Evolutionary conservation across 176 grass and related monocot species (phyloP), one percentile per base, ranked within the genome.

Genomic region (Saccharum spontaneum): DNA sequence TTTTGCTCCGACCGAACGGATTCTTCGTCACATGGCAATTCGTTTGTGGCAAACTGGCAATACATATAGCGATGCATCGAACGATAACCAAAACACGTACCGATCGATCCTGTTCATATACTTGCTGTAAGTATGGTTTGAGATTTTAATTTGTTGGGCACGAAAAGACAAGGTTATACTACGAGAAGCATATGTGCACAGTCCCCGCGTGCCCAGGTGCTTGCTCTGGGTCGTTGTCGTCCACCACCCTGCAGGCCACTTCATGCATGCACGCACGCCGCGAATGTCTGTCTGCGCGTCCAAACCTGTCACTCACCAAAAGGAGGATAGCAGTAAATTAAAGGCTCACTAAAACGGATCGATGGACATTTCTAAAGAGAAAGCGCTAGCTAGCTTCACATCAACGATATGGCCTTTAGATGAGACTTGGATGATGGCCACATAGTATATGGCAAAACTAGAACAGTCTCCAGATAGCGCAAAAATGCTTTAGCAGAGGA

Each of bases 231-330:
- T 89, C 82, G 4, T 80, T 80, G 81, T 84, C 76, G 49, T 49
- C 57, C 75, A 73, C 76, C 61, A 81, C 61, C 80, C 12, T 80
- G 22, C 22, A 24, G 57, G 43, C 22, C 76, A 63, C 59, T 31
- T 64, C 80, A 41, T 57, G 60, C 71, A 66, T 20, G 65, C 41
- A 76, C 40, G 59, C 69, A 11, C n/a, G 60, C 31, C 33, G 2
- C 45, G 81, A 84, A 82, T 88, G 67, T 62, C 59, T 31, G 24
- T 3, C 39, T 73, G 79, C 79, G 30, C 62, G 83, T 90, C 88
- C 84, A 74, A 79, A 87, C 74, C 84, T 12, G 38, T 79, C 84
- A 74, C 67, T 90, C 88, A 10, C 3, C 38, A 59, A 34, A 22
- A 83, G 83, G 18, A 69, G 8, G 44, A 37, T 13, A 48, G 65